phyloP scores from a whole-genome alignment of 1,139 yeast genomes.

The Scheffersomyces lignicola region DNA sequence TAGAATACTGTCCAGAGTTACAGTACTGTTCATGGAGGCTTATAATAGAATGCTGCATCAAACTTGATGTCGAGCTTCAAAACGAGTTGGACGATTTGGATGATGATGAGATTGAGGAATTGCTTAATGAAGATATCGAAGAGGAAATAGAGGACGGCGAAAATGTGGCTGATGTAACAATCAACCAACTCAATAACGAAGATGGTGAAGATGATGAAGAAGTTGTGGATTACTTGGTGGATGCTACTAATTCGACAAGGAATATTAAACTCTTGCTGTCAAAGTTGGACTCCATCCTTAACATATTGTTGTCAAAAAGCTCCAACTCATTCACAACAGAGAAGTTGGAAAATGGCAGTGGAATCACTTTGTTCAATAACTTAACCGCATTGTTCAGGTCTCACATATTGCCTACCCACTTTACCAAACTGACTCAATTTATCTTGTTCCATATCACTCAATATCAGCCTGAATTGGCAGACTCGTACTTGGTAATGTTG shows the following conservation, averaged over 20 bases:
- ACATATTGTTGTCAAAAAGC: slow-evolving; percentile 54
- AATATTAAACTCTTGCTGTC: slow-evolving; percentile 58
- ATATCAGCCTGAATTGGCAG: slow-evolving; percentile 77
- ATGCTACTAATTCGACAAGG: slow-evolving; percentile 44
- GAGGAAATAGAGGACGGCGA: slow-evolving; percentile 22
- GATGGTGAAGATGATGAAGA: slow-evolving; percentile 33
- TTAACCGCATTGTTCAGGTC: slow-evolving; percentile 75
- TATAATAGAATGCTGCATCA: slow-evolving; percentile 75
- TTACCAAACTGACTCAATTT: slow-evolving; percentile 87
- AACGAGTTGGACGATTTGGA: slow-evolving; percentile 79
- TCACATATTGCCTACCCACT: slow-evolving; percentile 87
- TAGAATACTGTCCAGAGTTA: slow-evolving; percentile 73
- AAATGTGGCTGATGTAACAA: slow-evolving; percentile 7
- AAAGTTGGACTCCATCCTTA: slow-evolving; percentile 70
- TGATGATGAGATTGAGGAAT: slow-evolving; percentile 74
- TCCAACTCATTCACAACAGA: slow-evolving; percentile 50
- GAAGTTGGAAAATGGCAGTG: slow-evolving; percentile 58
- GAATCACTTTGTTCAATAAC: slow-evolving; percentile 74
- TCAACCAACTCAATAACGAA: slow-evolving; percentile 22
- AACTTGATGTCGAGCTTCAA: slow-evolving; percentile 91
- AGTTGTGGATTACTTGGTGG: slow-evolving; percentile 36
- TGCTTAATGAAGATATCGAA: slow-evolving; percentile 53
- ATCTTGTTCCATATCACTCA: slow-evolving; percentile 81
- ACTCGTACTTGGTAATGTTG: slow-evolving; percentile 77
- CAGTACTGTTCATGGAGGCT: slow-evolving; percentile 77